phyloP scores from a whole-genome alignment of 306 rosid genomes.

The Mimosa pudica region DNA sequence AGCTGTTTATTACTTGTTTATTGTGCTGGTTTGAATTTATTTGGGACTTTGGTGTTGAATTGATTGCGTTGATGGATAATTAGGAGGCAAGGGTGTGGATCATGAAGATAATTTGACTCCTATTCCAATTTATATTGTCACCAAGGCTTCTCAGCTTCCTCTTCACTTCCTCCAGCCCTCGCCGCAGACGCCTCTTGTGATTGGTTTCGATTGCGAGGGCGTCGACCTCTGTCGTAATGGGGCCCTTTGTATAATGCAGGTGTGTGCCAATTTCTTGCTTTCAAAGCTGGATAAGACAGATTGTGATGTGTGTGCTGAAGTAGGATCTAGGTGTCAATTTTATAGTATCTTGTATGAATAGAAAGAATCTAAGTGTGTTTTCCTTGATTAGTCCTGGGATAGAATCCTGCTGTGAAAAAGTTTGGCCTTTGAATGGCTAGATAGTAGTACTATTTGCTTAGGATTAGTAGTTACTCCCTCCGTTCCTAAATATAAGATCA shows the following conservation, averaged over 20 bases:
- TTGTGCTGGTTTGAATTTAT: not conserved
- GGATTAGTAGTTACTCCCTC: too few species aligned
- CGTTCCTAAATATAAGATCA: too few species aligned
- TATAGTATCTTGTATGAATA: not conserved
- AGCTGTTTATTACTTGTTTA: constrained; percentile 1
- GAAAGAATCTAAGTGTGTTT: not conserved
- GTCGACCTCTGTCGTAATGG: constrained; percentile 73
- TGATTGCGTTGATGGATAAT: constrained; percentile 5
- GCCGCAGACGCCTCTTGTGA: constrained; percentile 47
- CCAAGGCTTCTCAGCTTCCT: constrained; percentile 70
- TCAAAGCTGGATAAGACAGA: not conserved
- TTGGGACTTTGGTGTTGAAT: not conserved
- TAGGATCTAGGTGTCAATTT: not conserved
- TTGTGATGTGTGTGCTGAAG: not conserved
- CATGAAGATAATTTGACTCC: constrained; percentile 42
- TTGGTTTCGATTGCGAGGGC: constrained; percentile 82
- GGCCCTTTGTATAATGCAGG: constrained; percentile 81
- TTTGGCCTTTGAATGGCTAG: not conserved
- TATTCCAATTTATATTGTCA: constrained; percentile 61
- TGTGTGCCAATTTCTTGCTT: constrained; percentile 9
- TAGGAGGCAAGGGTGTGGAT: constrained; percentile 45
- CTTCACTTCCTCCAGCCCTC: constrained; percentile 62
- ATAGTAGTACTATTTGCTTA: not conserved
- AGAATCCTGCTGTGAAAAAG: not conserved
- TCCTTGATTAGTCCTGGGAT: not conserved